phyloP scores from a whole-genome alignment of 2,329 filamentous ascomycete genomes.

The Fusarium transvaalense region DNA sequence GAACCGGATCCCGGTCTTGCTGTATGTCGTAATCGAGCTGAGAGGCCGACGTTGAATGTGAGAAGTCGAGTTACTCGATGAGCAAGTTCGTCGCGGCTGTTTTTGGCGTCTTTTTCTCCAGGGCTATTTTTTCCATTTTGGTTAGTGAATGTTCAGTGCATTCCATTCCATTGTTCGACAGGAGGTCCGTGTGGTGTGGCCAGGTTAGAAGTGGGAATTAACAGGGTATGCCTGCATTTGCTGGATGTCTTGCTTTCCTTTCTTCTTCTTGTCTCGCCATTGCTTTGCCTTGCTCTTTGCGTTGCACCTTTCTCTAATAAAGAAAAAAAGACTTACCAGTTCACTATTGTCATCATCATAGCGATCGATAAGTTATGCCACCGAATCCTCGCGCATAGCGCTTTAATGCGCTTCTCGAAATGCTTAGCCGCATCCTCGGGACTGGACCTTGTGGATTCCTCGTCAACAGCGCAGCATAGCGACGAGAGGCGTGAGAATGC shows the following conservation, averaged over 20 bases:
- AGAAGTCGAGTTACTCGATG: slow-evolving; percentile 53
- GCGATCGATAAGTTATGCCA: slow-evolving; percentile 57
- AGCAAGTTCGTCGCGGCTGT: slow-evolving; percentile 52
- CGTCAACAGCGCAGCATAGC: slow-evolving; percentile 47
- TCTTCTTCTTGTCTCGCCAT: background rate
- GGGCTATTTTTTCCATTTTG: slow-evolving; percentile 43
- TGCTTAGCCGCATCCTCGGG: slow-evolving; percentile 34
- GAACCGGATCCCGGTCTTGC: slow-evolving; percentile 34
- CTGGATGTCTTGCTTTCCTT: background rate
- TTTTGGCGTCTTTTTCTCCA: slow-evolving; percentile 54
- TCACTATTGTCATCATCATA: slow-evolving; percentile 56
- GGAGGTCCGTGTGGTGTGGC: slow-evolving; percentile 13
- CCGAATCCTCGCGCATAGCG: slow-evolving; percentile 52
- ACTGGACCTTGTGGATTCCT: slow-evolving; percentile 35
- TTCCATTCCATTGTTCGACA: background rate
- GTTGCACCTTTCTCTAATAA: background rate
- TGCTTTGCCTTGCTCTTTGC: background rate
- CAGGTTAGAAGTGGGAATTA: background rate
- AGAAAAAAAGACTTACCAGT: slow-evolving; percentile 49
- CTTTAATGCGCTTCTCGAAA: slow-evolving; percentile 48
- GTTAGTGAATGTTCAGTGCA: slow-evolving; percentile 2
- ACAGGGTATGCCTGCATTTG: slow-evolving; percentile 1
- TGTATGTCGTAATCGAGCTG: slow-evolving; percentile 51
- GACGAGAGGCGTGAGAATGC: slow-evolving; percentile 53
- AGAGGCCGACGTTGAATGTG: slow-evolving; percentile 52